Percentiles rank a stretch among this genome's conserved stretches.
Conservation (phyloP, 495 filamentous ascomycete genomes). For the Penicillium diatomitis region DNA sequence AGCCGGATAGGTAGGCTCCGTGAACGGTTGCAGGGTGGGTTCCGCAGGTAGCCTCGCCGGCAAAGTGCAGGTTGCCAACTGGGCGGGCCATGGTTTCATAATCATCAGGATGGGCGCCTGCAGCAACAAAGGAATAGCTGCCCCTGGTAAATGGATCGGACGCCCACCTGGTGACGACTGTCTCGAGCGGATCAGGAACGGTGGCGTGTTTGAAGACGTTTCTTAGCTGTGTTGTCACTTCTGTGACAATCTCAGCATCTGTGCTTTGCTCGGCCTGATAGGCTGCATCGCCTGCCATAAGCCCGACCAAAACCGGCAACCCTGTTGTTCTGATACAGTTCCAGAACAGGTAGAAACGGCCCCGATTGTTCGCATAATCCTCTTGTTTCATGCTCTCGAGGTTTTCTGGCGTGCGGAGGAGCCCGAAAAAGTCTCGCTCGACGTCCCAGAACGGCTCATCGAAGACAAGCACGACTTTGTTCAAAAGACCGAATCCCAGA, state of each 20-base stretch:
- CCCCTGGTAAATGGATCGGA: constrained; percentile 81
- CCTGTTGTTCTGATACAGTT: constrained; percentile 87
- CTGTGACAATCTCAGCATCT: constrained; percentile 64
- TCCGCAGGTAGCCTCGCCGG: constrained; percentile 90
- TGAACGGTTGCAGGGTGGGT: constrained; percentile 96
- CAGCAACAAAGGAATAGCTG: constrained; percentile 87
- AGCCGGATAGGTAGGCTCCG: constrained; percentile 87
- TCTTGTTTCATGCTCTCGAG: constrained; percentile 47
- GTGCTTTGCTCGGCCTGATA: constrained; percentile 68
- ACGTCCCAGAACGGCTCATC: constrained; percentile 86
- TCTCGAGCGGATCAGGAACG: constrained; percentile 72
- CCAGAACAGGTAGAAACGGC: constrained; percentile 95
- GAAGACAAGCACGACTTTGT: constrained; percentile 92
- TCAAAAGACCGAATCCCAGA: constrained; percentile 89
- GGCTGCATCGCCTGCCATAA: constrained; percentile 97
- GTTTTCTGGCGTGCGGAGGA: constrained; percentile 61
- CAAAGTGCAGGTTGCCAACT: constrained; percentile 87
- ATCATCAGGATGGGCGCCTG: constrained; percentile 70
- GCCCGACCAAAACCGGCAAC: constrained; percentile 73
- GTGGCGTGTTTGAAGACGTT: constrained; percentile 52
- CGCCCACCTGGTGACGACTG: constrained; percentile 90
- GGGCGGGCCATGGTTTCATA: constrained; percentile 87
- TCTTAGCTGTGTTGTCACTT: constrained; percentile 66
- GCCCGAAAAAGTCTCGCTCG: constrained; percentile 87
- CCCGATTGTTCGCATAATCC: constrained; percentile 55